Percentiles rank a stretch among this genome's conserved stretches.
These are phyloP conservation scores for Gypsophila paniculata DNA, from an alignment of 179 eudicot genomes.

Conservation along the genomic window DNA sequence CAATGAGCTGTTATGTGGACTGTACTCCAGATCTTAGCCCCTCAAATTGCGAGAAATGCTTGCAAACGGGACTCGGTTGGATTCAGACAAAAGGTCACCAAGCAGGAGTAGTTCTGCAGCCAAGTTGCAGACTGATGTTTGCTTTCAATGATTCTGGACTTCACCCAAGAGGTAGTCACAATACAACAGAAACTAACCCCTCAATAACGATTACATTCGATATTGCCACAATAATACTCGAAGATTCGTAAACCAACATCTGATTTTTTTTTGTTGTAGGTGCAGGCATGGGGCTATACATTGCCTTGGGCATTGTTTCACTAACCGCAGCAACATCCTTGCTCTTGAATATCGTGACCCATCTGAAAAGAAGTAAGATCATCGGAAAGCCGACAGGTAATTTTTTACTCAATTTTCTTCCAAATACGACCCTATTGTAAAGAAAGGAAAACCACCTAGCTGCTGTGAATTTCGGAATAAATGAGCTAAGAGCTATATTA, in stretches of 20 bases:
- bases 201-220: not conserved
- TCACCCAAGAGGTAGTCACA: not conserved
- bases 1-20: constrained; percentile 24
- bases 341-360: constrained; percentile 9
- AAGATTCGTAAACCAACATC: not conserved
- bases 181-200: no score
- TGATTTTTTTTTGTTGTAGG: not conserved
- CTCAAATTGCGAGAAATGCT: constrained; percentile 20
- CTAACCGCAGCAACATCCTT: constrained; percentile 11
- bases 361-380: constrained; percentile 4
- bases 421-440: not conserved
- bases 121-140: constrained; percentile 29
- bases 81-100: constrained; percentile 11
- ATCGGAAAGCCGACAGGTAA: constrained; percentile 5
- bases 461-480: not conserved
- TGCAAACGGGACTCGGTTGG: constrained; percentile 22
- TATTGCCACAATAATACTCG: not conserved
- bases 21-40: constrained; percentile 44
- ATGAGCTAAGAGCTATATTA: not conserved
- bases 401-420: no score
- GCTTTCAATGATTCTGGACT: constrained; percentile 9
- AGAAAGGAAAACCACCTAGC: no score
- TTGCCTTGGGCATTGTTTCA: constrained; percentile 17
- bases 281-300: constrained; percentile 9
- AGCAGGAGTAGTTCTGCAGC: constrained; percentile 24